Evolutionary conservation across 768 basidiomycete species (phyloP).

Genomic region (Pulveroboletus ravenelii): DNA sequence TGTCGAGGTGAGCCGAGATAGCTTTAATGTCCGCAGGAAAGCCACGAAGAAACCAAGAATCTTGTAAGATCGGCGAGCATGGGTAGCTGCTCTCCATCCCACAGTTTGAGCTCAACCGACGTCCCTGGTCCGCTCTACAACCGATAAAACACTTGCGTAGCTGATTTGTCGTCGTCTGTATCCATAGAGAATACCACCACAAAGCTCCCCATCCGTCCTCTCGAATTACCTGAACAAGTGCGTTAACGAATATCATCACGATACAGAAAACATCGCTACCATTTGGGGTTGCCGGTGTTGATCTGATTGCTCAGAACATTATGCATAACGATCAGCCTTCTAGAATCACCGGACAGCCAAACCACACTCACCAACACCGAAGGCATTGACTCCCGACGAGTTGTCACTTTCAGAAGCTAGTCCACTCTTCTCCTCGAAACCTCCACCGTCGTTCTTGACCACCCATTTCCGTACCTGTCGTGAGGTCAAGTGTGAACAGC

Average conservation of each 20-base stretch:
- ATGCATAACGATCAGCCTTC: background rate
- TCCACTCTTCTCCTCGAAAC: background rate
- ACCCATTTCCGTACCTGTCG: constrained; percentile 9
- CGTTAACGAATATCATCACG: background rate
- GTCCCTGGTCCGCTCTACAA: background rate
- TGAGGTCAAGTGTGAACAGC: background rate
- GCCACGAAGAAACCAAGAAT: constrained; percentile 14
- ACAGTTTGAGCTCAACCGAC: constrained; percentile 7
- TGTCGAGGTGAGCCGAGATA: constrained; percentile 2
- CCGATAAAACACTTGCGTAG: background rate
- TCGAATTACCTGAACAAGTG: constrained; percentile 8
- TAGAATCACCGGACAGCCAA: background rate
- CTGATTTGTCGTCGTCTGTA: constrained; percentile 1
- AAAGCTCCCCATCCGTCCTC: constrained; percentile 7
- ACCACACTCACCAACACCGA: constrained; percentile 11
- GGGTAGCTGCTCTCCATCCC: constrained; percentile 3
- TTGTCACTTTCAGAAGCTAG: constrained; percentile 13
- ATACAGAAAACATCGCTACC: background rate
- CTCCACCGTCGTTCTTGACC: constrained; percentile 8
- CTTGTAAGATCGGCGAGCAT: constrained; percentile 6
- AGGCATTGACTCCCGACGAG: constrained; percentile 12
- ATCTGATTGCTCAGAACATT: constrained; percentile 16
- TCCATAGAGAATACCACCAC: background rate
- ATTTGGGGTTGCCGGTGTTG: constrained; percentile 7
- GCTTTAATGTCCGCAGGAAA: constrained; percentile 1